Evolutionary conservation across 78 protist species (phyloP), one percentile per base, ranked within the genome.

Genomic region (Paulinella micropora): DNA sequence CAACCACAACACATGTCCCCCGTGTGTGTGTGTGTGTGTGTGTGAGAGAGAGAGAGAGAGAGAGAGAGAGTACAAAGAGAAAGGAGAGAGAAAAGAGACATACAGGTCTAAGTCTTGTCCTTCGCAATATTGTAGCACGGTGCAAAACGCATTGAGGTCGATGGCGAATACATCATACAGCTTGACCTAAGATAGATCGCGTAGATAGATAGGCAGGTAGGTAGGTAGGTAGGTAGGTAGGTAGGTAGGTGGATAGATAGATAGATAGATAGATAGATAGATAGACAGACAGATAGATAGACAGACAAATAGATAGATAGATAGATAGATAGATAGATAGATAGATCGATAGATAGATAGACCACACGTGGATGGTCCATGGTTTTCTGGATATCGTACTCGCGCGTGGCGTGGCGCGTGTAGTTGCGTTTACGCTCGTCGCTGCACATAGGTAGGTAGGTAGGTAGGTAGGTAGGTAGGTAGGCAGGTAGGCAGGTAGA

Each of bases 321-420:
- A 51, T 51, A 51, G 6, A 51, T 51, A 51, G 15, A 51, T 15
- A 51, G 6, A 51, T 51, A 15, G 32, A 51, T 15, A 15, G 6
- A 51, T 23, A 51, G 6, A 51, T 90, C 83, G 31, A 94, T 73
- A 38, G 83, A 87, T 1, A 94, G 88, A 31, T 31, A 26, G 4
- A 96, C 97, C 28, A 96, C 34, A 39, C 92, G 90, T 9, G 89
- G 92, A 86, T 95, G 96, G 15, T 29, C 0, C 37, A 94, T 35
- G 28, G 0, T 29, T 0, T 40, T 2, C 35, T 94, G 97, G 86
- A 96, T 96, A 23, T 94, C 34, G 67, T 67, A 84, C 90, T 96
- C 98, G 15, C 98, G 89, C 40, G n/a, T 9, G 15, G 95, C 96
- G 35, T 96, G 98, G 51, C 90, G 37, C 1, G 39, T 32, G 87